phyloP scores from a whole-genome alignment of 2,329 filamentous ascomycete genomes.

The Colletotrichum ledebouriae region DNA sequence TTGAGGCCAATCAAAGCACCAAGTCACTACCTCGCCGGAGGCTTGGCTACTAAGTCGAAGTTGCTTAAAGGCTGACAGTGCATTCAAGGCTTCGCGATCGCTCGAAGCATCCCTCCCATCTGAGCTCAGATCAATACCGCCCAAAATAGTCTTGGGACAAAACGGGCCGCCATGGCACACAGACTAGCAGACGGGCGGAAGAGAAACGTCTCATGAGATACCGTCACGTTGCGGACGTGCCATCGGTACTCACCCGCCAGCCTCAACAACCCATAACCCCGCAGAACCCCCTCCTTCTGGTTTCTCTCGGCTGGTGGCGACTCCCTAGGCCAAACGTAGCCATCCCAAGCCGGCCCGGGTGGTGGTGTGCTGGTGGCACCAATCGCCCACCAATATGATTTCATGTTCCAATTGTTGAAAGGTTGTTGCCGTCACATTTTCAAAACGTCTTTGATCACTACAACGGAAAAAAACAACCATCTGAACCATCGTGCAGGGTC shows the following conservation, averaged over 20 bases:
- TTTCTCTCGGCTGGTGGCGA: constrained; percentile 31
- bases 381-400: constrained; percentile 6
- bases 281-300: constrained; percentile 20
- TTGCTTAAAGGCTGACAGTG: background rate
- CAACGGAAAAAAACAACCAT: background rate
- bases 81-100: too few relatives aligned
- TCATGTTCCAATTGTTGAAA: background rate
- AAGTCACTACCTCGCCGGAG: background rate
- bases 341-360: constrained; percentile 10
- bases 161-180: constrained; percentile 19
- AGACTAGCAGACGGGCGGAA: constrained; percentile 12
- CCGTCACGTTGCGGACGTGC: constrained; percentile 12
- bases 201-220: constrained; percentile 18
- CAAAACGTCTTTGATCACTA: background rate
- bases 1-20: background rate
- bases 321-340: constrained; percentile 22
- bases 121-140: background rate
- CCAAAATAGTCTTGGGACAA: background rate
- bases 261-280: constrained; percentile 26
- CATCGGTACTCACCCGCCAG: constrained; percentile 10
- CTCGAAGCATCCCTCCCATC: too few relatives aligned
- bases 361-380: constrained; percentile 26
- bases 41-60: constrained; percentile 8
- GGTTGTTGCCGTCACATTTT: constrained; percentile 1
- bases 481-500: background rate